Conservation (phyloP, 495 filamentous ascomycete species). For the Neurospora sp. region DNA sequence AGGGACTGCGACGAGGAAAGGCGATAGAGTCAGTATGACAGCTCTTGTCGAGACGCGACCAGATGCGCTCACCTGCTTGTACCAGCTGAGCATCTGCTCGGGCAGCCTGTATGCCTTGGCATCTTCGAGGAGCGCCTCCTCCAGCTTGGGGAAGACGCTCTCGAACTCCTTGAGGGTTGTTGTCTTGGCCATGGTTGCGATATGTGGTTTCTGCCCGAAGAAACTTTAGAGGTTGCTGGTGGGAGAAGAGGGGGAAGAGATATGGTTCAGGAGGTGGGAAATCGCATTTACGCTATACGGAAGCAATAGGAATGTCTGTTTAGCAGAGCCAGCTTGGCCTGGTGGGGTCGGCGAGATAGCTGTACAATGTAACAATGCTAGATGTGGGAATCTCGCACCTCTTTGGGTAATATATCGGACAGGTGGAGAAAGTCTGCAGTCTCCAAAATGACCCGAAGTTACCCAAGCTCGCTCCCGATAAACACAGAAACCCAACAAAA, state of each 20-base stretch:
- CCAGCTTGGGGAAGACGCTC: conserved; percentile 68
- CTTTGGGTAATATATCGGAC: background rate
- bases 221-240: background rate
- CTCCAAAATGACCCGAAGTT: background rate
- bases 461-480: background rate
- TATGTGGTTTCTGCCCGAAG: background rate
- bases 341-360: background rate
- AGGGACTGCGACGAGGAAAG: conserved; percentile 46
- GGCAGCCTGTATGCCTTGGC: conserved; percentile 73
- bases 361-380: background rate
- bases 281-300: background rate
- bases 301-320: background rate
- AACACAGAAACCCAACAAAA: background rate
- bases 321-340: background rate
- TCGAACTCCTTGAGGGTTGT: conserved; percentile 80
- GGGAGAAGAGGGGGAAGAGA: background rate
- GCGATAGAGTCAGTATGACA: conserved; percentile 9
- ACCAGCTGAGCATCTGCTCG: conserved; percentile 75
- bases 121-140: conserved; percentile 65
- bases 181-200: conserved; percentile 46
- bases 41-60: background rate
- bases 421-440: background rate
- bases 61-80: conserved; percentile 53
- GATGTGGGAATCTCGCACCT: background rate
- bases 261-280: background rate